Evolutionary conservation across 768 basidiomycete genomes (phyloP).

Genomic region (Daedaleopsis sinensis): DNA sequence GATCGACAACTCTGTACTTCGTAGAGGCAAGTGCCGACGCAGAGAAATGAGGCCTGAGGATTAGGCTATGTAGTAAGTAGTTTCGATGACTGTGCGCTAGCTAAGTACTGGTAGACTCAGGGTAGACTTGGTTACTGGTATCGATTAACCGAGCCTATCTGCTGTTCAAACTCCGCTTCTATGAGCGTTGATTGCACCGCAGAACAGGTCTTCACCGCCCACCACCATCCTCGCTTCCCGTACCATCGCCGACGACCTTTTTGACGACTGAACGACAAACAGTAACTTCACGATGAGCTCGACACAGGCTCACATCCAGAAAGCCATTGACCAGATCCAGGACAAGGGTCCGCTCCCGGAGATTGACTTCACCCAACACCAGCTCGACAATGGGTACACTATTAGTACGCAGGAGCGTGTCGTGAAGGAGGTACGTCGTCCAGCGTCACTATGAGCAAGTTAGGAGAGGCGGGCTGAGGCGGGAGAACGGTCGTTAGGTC

Average conservation of each 20-base stretch:
- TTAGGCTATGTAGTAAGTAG: not conserved
- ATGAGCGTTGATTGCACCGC: slow-evolving; percentile 19
- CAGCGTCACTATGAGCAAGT: not conserved
- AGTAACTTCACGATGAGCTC: slow-evolving; percentile 25
- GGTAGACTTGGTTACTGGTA: slow-evolving; percentile 2
- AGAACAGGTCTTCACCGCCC: slow-evolving; percentile 20
- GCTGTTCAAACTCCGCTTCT: slow-evolving; percentile 22
- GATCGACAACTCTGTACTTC: too few species aligned
- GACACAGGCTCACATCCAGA: slow-evolving; percentile 55
- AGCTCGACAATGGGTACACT: slow-evolving; percentile 88
- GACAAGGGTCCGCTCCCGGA: slow-evolving; percentile 53
- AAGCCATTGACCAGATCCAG: slow-evolving; percentile 68
- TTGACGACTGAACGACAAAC: slow-evolving; percentile 15
- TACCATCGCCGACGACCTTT: not conserved
- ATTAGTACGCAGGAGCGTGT: slow-evolving; percentile 95
- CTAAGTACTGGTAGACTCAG: too few species aligned
- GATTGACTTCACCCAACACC: slow-evolving; percentile 91
- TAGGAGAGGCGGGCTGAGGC: not conserved
- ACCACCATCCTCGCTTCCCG: slow-evolving; percentile 21
- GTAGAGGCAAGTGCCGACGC: too few species aligned
- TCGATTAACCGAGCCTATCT: slow-evolving; percentile 14
- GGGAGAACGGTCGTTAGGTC: slow-evolving; percentile 55
- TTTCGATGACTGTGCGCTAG: not conserved
- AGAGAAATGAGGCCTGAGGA: too few species aligned
- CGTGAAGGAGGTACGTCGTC: slow-evolving; percentile 82